Base-by-base conservation (phyloP, 2,329 filamentous ascomycete species). In the Fusarium beomiforme region DNA sequence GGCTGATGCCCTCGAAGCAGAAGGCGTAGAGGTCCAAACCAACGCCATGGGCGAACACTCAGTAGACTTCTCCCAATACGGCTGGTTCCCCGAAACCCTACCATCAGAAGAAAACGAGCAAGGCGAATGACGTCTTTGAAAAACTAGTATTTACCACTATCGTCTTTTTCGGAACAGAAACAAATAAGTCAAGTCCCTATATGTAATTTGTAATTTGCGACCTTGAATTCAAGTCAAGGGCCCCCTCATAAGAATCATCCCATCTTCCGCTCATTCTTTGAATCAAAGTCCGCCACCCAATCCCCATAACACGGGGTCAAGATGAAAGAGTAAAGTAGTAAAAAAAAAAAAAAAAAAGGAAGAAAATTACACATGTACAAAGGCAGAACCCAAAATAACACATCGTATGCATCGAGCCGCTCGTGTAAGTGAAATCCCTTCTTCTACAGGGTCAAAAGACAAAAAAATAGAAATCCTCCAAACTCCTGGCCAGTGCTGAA, bases 11-110 rank as follows among this genome's bases (percentile, higher is more conserved):
- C 79, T 90, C 7, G 75, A 81, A 26, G 83, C 81, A 1, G 88
- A 90, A 70, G 87, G 86, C 4, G 86, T 90, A 13, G 78, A 80
- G 5, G 87, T 89, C n/a, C 79, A 80, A 16, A 80, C 76, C 6
- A 82, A 81, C 16, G 83, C 85, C 2, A 70, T 89, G 71, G 87
- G 87, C 2, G 87, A 88, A 75, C 76, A 87, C 47, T 81, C 76
- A 43, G 85, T 90, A 2, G 85, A 88, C 66, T 83, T 89, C 56
- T 79, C 69, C 1, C 79, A 83, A 47, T 88, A 83, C 69, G 88
- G 88, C 3, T 90, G 88, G 88, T 90, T 89, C 68, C 88, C 88
- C 7, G 73, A 80, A 0, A 69, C 71, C 11, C 70, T 89, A 37
- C 87, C 87, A 1, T 88, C 86, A 0, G 82, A 83, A n/a, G 78